These are phyloP conservation scores for Solanum commersonii DNA, from an alignment of 257 asterid species.

Conservation along the genomic window DNA sequence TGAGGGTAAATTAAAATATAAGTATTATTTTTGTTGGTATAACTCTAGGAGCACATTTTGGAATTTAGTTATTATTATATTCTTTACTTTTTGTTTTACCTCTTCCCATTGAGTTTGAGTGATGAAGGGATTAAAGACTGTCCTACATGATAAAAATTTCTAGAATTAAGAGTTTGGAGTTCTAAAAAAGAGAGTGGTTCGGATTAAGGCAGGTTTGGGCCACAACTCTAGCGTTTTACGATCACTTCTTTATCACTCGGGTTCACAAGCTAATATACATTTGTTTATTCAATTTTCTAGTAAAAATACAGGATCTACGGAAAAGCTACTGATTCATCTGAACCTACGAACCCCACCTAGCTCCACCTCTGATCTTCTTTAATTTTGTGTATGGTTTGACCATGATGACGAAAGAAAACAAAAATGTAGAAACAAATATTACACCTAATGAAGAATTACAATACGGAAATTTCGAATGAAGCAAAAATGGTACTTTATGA, in stretches of 20 bases:
- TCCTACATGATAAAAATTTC: neutral
- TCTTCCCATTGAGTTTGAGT: neutral
- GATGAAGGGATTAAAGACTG: neutral
- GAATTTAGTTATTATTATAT: neutral
- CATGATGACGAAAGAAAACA: neutral
- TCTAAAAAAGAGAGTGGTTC: too few relatives aligned
- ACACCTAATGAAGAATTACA: neutral
- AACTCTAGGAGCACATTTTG: neutral
- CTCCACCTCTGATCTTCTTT: neutral
- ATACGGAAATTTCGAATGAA: neutral
- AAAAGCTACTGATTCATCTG: too few relatives aligned
- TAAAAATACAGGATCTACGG: too few relatives aligned
- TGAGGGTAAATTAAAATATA: too few relatives aligned
- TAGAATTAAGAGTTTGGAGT: too few relatives aligned
- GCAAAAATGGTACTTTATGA: neutral
- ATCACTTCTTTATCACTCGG: too few relatives aligned
- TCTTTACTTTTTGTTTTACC: neutral
- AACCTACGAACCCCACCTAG: too few relatives aligned
- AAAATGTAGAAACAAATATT: neutral
- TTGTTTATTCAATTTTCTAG: too few relatives aligned
- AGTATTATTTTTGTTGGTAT: too few relatives aligned
- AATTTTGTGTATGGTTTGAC: neutral
- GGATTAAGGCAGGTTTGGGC: too few relatives aligned
- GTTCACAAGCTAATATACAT: too few relatives aligned
- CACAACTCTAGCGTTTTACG: too few relatives aligned